These are phyloP conservation scores for Syncephalastrum monosporum DNA, from an alignment of 371 early-diverging fungal genomes.

Conservation along the genomic window DNA sequence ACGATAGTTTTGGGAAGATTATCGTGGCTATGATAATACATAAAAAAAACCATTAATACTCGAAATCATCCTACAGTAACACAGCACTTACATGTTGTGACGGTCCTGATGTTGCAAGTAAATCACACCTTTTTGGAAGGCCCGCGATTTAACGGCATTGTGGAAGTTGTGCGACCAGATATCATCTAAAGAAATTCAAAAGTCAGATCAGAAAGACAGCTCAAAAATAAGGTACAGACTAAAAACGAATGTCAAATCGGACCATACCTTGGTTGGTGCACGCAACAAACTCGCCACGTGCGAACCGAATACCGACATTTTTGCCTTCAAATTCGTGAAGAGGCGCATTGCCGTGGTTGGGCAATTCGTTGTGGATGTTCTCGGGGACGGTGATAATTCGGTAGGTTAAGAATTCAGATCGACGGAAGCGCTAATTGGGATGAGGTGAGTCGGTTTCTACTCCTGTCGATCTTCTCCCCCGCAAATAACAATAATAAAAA, in stretches of 20 bases:
- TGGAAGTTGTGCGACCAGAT: constrained; percentile 51
- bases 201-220: no score
- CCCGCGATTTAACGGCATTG: constrained; percentile 44
- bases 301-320: constrained; percentile 48
- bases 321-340: constrained; percentile 50
- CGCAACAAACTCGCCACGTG: constrained; percentile 42
- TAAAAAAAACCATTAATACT: no score
- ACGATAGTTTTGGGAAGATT: constrained; percentile 40
- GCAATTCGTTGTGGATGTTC: constrained; percentile 32
- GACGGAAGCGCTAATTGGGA: constrained; percentile 36
- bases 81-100: constrained; percentile 38
- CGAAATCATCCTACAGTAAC: no score
- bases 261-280: constrained; percentile 49
- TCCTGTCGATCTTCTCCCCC: no score
- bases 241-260: no score
- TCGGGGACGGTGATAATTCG: constrained; percentile 44
- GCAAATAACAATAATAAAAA: no score
- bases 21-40: constrained; percentile 23
- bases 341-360: constrained; percentile 40
- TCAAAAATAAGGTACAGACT: no score
- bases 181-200: constrained; percentile 26
- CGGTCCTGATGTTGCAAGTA: constrained; percentile 40
- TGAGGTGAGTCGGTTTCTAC: neutral
- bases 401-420: constrained; percentile 36
- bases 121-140: constrained; percentile 33